These are phyloP conservation scores for Cladosporium sp. DNA, from an alignment of 2,329 filamentous ascomycete species.

Conservation along the genomic window DNA sequence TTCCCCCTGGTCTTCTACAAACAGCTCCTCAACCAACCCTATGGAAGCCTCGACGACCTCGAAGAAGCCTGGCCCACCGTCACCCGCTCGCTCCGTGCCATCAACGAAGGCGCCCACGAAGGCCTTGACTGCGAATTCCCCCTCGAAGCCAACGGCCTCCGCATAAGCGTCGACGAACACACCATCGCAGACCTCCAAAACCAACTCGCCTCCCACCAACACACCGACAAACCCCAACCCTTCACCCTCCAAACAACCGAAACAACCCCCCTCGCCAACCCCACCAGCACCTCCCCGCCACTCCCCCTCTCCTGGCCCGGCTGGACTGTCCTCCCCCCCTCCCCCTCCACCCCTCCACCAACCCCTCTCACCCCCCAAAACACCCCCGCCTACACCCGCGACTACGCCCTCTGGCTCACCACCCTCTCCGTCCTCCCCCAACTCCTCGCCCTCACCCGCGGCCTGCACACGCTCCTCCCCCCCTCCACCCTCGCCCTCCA, in stretches of 20 bases:
- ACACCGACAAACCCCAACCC: background rate
- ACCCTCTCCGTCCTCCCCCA: slow-evolving; percentile 71
- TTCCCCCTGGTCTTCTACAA: slow-evolving; percentile 78
- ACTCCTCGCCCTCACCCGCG: slow-evolving; percentile 70
- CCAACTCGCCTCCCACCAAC: background rate
- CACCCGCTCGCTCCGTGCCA: slow-evolving; percentile 62
- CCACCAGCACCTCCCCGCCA: background rate
- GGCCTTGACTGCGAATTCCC: slow-evolving; percentile 87
- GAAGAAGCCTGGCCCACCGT: slow-evolving; percentile 51
- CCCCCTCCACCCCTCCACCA: background rate
- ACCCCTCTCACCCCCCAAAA: slow-evolving; percentile 74
- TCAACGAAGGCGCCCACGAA: slow-evolving; percentile 71
- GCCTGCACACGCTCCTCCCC: slow-evolving; percentile 51
- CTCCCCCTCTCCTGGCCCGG: slow-evolving; percentile 47
- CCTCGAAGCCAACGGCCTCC: slow-evolving; percentile 50
- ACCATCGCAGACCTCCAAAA: background rate
- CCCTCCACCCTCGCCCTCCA: slow-evolving; percentile 39
- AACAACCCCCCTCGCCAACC: background rate
- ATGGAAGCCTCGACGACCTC: background rate
- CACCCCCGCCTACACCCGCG: slow-evolving; percentile 67
- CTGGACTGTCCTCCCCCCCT: slow-evolving; percentile 31
- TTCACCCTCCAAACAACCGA: background rate
- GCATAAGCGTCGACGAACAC: slow-evolving; percentile 38
- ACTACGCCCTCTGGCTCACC: slow-evolving; percentile 81
- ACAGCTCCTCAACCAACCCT: background rate